These are phyloP conservation scores for Pichia manshurica DNA, from an alignment of 805 yeast genomes.

Conservation along the genomic window DNA sequence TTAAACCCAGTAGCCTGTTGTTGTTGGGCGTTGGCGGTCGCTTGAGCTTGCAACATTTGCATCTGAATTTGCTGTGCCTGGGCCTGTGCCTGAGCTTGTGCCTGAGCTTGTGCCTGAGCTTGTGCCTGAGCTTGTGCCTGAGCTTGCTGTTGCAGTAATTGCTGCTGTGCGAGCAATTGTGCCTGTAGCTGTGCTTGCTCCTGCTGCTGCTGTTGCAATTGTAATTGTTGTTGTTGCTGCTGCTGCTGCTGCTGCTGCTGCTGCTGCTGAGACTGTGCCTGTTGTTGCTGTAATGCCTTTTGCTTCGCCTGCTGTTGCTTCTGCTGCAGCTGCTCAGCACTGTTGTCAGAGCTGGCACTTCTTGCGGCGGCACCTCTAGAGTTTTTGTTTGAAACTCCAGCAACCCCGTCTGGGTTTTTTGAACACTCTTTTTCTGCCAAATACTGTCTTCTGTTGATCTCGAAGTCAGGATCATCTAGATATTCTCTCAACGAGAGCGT, in stretches of 20 bases:
- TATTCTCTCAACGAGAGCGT: slow-evolving; percentile 85
- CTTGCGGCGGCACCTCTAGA: neutral
- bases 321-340: no score
- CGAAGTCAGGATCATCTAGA: slow-evolving; percentile 80
- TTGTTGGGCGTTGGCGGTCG: slow-evolving; percentile 3
- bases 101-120: slow-evolving; percentile 11
- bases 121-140: slow-evolving; percentile 11
- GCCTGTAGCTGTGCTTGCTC: slow-evolving; percentile 10
- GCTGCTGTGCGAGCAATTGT: slow-evolving; percentile 16
- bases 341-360: neutral
- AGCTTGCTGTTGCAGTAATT: slow-evolving; percentile 16
- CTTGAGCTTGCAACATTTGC: slow-evolving; percentile 6
- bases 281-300: slow-evolving; percentile 8
- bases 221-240: slow-evolving; percentile 16
- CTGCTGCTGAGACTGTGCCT: slow-evolving; percentile 16
- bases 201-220: slow-evolving; percentile 7
- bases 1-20: slow-evolving; percentile 17
- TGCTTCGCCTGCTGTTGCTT: no score
- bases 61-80: slow-evolving; percentile 12
- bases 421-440: slow-evolving; percentile 56
- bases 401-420: neutral
- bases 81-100: slow-evolving; percentile 7
- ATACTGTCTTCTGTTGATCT: slow-evolving; percentile 70
- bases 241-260: slow-evolving; percentile 12
- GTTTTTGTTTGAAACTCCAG: slow-evolving; percentile 4